phyloP scores from a whole-genome alignment of 768 basidiomycete species.

The Naganishia vaughanmartiniae region DNA sequence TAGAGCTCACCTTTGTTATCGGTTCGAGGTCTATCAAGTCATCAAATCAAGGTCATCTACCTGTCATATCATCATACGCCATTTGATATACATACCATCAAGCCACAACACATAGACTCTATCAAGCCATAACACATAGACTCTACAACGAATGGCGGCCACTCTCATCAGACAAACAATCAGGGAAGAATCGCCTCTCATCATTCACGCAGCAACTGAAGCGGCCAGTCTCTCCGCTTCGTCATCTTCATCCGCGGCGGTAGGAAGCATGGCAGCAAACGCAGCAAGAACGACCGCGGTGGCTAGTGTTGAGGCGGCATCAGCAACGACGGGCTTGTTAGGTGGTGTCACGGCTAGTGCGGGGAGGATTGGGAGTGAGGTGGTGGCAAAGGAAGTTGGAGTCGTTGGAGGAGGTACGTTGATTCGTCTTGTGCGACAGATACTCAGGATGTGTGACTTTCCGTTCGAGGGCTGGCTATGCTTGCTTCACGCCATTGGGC shows the following conservation, averaged over 20 bases:
- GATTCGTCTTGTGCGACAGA: not conserved
- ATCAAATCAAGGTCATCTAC: no score
- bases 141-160: constrained; percentile 3
- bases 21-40: no score
- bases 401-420: not conserved
- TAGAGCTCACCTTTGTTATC: no score
- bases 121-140: not conserved
- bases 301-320: constrained; percentile 10
- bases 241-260: not conserved
- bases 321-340: not conserved
- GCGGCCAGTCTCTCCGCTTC: not conserved
- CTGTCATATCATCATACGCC: no score
- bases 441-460: no score
- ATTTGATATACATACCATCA: not conserved
- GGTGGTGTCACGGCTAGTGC: not conserved
- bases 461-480: no score
- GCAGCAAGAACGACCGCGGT: constrained; percentile 10
- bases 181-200: constrained; percentile 9
- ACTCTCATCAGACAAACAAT: constrained; percentile 17
- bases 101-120: not conserved
- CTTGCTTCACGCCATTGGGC: no score
- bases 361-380: not conserved
- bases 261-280: constrained; percentile 5
- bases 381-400: not conserved
- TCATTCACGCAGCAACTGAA: constrained; percentile 13